Percentiles rank a stretch among this genome's conserved stretches.
Conservation (phyloP, 371 early-diverging fungal species). For the Mucor mucedo region DNA sequence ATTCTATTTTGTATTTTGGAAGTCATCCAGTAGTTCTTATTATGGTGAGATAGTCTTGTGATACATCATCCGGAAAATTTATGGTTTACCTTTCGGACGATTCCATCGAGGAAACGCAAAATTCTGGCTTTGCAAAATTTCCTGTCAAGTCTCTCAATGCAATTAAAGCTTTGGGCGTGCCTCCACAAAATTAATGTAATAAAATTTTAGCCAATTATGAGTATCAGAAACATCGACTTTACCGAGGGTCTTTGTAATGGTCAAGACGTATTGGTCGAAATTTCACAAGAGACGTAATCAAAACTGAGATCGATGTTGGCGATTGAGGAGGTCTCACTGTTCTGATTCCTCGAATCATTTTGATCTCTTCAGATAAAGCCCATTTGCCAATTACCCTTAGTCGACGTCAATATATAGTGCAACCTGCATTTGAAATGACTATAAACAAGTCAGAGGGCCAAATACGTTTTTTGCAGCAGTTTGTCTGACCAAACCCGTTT, state of each 20-base stretch:
- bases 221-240: conserved; percentile 7
- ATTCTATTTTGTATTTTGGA: no score
- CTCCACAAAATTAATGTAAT: neutral
- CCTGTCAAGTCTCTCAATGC: neutral
- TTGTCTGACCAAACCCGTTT: conserved; percentile 22
- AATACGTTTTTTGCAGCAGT: conserved; percentile 27
- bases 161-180: neutral
- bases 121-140: neutral
- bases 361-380: neutral
- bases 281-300: conserved; percentile 12
- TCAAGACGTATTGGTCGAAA: conserved; percentile 26
- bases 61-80: no score
- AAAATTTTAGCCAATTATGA: neutral
- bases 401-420: conserved; percentile 22
- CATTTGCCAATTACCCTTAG: neutral
- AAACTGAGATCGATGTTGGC: conserved; percentile 22
- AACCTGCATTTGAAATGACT: conserved; percentile 34
- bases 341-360: conserved; percentile 10
- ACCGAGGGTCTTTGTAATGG: conserved; percentile 35
- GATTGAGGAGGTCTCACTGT: neutral
- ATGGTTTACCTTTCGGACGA: neutral
- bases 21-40: no score
- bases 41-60: no score
- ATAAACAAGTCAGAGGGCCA: conserved; percentile 46
- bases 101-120: neutral